Conservation (phyloP, 2,329 filamentous ascomycete species). For the Cercospora citrullina region DNA sequence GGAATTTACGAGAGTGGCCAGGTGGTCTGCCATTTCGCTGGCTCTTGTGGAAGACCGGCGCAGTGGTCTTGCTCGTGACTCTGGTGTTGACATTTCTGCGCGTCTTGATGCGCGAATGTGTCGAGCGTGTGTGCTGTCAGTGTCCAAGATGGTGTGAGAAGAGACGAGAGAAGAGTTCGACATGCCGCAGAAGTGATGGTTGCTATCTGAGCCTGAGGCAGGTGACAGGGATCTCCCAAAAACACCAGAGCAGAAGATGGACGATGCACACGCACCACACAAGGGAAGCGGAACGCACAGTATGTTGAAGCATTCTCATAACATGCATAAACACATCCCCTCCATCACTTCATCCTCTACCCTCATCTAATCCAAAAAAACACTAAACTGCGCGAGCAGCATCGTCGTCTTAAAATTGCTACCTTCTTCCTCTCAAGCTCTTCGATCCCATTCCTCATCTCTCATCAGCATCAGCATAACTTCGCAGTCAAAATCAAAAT, state of each 20-base stretch:
- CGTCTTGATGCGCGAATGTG: background rate
- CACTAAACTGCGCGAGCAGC: conserved; percentile 11
- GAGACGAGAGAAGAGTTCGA: no score
- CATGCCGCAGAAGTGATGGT: background rate
- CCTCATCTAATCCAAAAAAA: no score
- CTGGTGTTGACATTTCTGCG: background rate
- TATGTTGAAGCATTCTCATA: background rate
- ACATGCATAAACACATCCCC: background rate
- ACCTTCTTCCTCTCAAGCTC: background rate
- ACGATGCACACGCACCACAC: no score
- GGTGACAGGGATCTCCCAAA: background rate
- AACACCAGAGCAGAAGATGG: no score
- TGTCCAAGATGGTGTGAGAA: no score
- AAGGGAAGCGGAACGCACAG: background rate
- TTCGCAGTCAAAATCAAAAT: background rate
- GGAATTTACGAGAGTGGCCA: no score
- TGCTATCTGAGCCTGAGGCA: background rate
- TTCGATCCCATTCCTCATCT: background rate
- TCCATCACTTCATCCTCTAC: background rate
- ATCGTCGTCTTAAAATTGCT: background rate
- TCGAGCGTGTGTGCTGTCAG: background rate
- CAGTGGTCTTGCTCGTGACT: no score
- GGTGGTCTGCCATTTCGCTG: no score
- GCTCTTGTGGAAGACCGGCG: no score
- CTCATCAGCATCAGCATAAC: background rate